Conservation (phyloP, 129 eudicot genomes). For the Daucus carota region DH1_v3.0 NC_030383.2:62244501-62245000, state of each 20-base stretch:
- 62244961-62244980: not conserved
- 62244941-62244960: not conserved
- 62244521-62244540: not conserved
- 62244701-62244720: not conserved
- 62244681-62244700: not conserved
- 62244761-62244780: not conserved
- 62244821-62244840: not conserved
- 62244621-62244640: not conserved
- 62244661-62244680: not conserved
- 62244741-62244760: not conserved
- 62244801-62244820: not conserved
- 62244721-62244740: too few species aligned
- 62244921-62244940: not conserved
- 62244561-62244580: not conserved
- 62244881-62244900: not conserved
- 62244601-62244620: too few species aligned
- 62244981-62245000: too few species aligned
- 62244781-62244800: not conserved
- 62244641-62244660: too few species aligned
- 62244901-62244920: not conserved
- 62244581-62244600: not conserved
- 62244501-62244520: conserved; percentile 15
- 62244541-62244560: not conserved
- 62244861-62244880: not conserved
- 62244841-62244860: not conserved